These are phyloP conservation scores for Boletus sp. DNA, from an alignment of 768 basidiomycete genomes.

Conservation along the genomic window DNA sequence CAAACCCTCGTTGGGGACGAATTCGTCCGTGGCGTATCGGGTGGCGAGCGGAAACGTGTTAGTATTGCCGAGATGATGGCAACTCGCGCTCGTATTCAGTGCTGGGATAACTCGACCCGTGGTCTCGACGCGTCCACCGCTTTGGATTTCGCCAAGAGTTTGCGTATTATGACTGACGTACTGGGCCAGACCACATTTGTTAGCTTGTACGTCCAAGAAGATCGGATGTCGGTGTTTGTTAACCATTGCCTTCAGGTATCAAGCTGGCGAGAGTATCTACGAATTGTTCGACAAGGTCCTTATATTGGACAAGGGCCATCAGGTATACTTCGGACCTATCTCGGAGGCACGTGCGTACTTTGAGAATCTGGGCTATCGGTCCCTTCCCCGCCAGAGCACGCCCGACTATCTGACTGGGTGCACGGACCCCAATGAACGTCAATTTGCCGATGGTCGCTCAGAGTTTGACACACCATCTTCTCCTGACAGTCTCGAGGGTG, in stretches of 20 bases:
- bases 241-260: conserved; percentile 43
- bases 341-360: conserved; percentile 78
- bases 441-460: conserved; percentile 62
- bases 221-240: neutral
- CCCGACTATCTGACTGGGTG: conserved; percentile 84
- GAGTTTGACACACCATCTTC: conserved; percentile 56
- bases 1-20: conserved; percentile 84
- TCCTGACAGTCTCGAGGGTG: conserved; percentile 62
- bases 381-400: conserved; percentile 79
- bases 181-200: conserved; percentile 78
- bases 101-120: conserved; percentile 81
- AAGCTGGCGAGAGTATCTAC: conserved; percentile 79
- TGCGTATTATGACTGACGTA: conserved; percentile 83
- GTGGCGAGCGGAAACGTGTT: conserved; percentile 77
- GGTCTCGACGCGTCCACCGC: conserved; percentile 87
- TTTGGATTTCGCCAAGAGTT: conserved; percentile 75
- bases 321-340: conserved; percentile 78
- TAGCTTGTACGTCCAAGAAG: conserved; percentile 48
- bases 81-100: conserved; percentile 73
- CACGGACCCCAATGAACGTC: conserved; percentile 84
- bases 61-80: conserved; percentile 88
- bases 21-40: conserved; percentile 77
- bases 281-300: conserved; percentile 85
- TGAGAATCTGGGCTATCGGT: conserved; percentile 63
- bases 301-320: conserved; percentile 75